These are phyloP conservation scores for Hysterium pulicare DNA, from an alignment of 2,329 filamentous ascomycete species.

Conservation along the genomic window DNA sequence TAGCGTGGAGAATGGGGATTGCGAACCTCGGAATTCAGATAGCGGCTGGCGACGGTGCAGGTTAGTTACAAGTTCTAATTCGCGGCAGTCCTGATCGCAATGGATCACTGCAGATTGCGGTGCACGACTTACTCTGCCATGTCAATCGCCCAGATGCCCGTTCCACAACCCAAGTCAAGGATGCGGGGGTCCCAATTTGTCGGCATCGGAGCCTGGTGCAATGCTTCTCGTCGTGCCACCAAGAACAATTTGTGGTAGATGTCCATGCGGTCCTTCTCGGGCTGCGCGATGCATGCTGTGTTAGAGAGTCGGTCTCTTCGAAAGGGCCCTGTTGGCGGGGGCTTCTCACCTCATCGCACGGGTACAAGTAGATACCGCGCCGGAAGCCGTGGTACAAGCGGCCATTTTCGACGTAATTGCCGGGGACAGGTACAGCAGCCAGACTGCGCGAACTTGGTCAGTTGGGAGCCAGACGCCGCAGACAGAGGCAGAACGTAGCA, in stretches of 20 bases:
- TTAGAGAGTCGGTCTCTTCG: conserved; percentile 12
- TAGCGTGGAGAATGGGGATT: conserved; percentile 3
- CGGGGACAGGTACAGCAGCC: conserved; percentile 39
- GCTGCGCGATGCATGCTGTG: conserved; percentile 39
- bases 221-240: conserved; percentile 56
- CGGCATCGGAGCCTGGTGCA: conserved; percentile 45
- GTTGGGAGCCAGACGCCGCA: conserved; percentile 6
- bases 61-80: conserved; percentile 22
- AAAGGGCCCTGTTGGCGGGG: neutral
- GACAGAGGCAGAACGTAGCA: conserved; percentile 21
- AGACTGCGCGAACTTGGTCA: conserved; percentile 21
- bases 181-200: conserved; percentile 46
- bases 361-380: conserved; percentile 69
- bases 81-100: neutral
- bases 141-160: conserved; percentile 87
- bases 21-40: conserved; percentile 52
- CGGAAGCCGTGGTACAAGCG: conserved; percentile 67
- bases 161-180: conserved; percentile 74
- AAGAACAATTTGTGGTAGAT: conserved; percentile 76
- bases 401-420: conserved; percentile 61
- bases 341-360: conserved; percentile 66
- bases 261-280: conserved; percentile 74
- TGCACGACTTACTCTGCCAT: conserved; percentile 65
- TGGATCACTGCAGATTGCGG: conserved; percentile 13
- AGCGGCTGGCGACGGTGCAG: conserved; percentile 44